These are phyloP conservation scores for Sicyos baderoa DNA, from an alignment of 306 rosid genomes.

Conservation along the genomic window DNA sequence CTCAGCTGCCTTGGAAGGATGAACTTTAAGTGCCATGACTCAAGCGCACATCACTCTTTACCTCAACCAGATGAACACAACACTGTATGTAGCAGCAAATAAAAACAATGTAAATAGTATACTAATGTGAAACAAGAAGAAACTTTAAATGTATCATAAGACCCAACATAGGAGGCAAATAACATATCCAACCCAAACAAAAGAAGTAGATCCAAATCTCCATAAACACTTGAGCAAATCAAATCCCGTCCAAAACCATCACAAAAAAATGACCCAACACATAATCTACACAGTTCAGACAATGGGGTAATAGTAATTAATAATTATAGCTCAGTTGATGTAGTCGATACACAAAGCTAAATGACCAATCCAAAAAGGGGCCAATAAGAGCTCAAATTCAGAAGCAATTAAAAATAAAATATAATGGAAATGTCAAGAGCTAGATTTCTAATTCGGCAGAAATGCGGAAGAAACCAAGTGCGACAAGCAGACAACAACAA, in stretches of 20 bases:
- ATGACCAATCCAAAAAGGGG: neutral
- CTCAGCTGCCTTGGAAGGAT: slow-evolving; percentile 65
- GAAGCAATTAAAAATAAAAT: neutral
- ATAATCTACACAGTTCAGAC: neutral
- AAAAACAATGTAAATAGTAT: neutral
- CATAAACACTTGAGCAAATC: neutral
- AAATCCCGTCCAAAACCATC: neutral
- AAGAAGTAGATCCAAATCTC: slow-evolving; percentile 3
- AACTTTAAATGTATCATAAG: neutral
- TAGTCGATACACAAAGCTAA: neutral
- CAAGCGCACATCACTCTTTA: slow-evolving; percentile 35
- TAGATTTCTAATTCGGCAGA: neutral
- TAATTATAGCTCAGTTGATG: neutral
- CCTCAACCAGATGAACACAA: slow-evolving; percentile 8
- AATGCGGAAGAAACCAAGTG: neutral
- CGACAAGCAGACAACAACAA: neutral
- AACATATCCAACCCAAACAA: slow-evolving; percentile 9
- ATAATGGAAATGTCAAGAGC: neutral
- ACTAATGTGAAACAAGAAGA: neutral
- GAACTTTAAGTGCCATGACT: slow-evolving; percentile 74
- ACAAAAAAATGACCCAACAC: neutral
- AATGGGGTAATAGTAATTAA: slow-evolving; percentile 5
- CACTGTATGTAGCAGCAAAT: neutral
- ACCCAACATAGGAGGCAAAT: neutral
- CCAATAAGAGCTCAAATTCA: slow-evolving; percentile 10